A percentile compares a stretch with the other conserved stretches of the same genome.
Evolutionary conservation across 805 yeast genomes (phyloP).

Genomic region (Brettanomyces custersianus): DNA sequence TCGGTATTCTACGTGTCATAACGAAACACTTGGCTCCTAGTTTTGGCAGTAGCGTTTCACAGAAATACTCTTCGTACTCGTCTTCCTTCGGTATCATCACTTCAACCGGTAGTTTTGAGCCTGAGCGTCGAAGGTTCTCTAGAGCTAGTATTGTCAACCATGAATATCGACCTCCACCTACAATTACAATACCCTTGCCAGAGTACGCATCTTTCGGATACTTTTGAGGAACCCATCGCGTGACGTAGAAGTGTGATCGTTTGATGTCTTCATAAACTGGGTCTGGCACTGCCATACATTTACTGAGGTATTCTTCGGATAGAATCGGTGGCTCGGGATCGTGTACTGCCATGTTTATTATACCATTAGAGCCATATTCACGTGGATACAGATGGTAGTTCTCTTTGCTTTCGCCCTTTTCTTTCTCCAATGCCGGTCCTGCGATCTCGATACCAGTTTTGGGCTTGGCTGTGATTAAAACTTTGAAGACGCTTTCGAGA

Average conservation of each 20-base stretch:
- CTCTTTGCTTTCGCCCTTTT: not conserved
- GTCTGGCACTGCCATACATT: slow-evolving; percentile 38
- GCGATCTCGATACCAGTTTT: slow-evolving; percentile 15
- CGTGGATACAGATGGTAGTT: slow-evolving; percentile 7
- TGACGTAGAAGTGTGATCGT: slow-evolving; percentile 30
- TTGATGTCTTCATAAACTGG: slow-evolving; percentile 36
- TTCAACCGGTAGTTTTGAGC: slow-evolving; percentile 39
- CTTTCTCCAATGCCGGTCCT: not conserved
- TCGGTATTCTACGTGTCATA: slow-evolving; percentile 29
- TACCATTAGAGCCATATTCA: slow-evolving; percentile 21
- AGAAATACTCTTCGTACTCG: slow-evolving; percentile 31
- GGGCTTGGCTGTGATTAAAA: slow-evolving; percentile 17
- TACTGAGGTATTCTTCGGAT: slow-evolving; percentile 42
- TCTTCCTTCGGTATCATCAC: slow-evolving; percentile 30
- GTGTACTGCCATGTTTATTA: slow-evolving; percentile 23
- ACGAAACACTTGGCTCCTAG: slow-evolving; percentile 55
- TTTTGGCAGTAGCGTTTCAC: slow-evolving; percentile 30
- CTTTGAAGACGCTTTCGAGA: slow-evolving; percentile 13
- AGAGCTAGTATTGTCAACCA: slow-evolving; percentile 52
- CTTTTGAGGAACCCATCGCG: slow-evolving; percentile 2
- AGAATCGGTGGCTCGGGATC: slow-evolving; percentile 29
- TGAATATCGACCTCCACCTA: slow-evolving; percentile 70
- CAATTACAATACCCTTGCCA: slow-evolving; percentile 57
- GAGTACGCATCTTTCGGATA: slow-evolving; percentile 26
- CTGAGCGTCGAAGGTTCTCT: slow-evolving; percentile 35